These are phyloP conservation scores for Phaeosphaeria sp. DNA, from an alignment of 2,329 filamentous ascomycete species.

Conservation along the genomic window DNA sequence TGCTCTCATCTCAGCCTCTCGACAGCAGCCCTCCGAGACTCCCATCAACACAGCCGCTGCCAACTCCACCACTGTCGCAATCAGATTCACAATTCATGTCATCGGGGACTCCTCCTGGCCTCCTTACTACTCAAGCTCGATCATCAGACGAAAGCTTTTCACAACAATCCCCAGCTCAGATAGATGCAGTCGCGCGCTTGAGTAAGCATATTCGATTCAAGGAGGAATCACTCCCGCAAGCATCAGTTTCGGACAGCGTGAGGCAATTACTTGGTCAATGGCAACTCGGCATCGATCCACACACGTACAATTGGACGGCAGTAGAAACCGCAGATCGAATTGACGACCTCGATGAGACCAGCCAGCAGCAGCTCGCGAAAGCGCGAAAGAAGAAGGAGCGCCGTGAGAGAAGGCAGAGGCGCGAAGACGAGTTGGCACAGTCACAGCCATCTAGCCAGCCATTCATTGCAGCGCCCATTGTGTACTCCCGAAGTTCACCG, in stretches of 20 bases:
- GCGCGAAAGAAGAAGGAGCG: conserved; percentile 49
- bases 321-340: conserved; percentile 36
- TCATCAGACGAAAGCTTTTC: conserved; percentile 17
- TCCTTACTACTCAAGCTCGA: no score
- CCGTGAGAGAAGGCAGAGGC: conserved; percentile 49
- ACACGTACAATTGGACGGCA: conserved; percentile 50
- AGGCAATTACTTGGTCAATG: conserved; percentile 51
- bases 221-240: conserved; percentile 21
- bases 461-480: background rate
- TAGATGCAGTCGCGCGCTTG: conserved; percentile 40
- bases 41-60: conserved; percentile 5
- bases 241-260: conserved; percentile 40
- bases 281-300: conserved; percentile 46
- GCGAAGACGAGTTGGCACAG: conserved; percentile 43
- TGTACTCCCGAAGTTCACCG: conserved; percentile 34
- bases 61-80: conserved; percentile 1
- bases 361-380: conserved; percentile 47
- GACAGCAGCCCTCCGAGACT: background rate
- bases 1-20: conserved; percentile 23
- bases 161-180: conserved; percentile 14
- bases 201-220: conserved; percentile 46
- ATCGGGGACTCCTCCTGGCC: conserved; percentile 4
- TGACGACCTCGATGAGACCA: conserved; percentile 40
- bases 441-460: conserved; percentile 30
- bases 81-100: conserved; percentile 10